These are phyloP conservation scores for Thraustochytrium striatum DNA, from an alignment of 352 stramenopile species.

Conservation along the genomic window DNA sequence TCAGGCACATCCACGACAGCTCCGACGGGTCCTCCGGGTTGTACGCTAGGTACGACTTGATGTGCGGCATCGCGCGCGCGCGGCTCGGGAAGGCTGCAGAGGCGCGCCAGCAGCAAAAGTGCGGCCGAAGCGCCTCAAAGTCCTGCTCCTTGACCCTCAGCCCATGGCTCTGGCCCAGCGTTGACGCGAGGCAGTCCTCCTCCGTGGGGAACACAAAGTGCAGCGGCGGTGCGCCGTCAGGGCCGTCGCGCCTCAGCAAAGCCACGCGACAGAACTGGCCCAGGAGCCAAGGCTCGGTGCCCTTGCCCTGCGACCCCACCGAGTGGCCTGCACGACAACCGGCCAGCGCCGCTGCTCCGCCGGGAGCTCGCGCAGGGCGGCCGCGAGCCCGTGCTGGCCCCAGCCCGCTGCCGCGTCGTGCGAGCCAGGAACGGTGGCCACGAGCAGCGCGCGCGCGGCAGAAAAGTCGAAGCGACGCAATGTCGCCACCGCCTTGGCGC, in stretches of 20 bases:
- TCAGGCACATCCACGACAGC: constrained; percentile 12
- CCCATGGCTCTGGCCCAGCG: not conserved
- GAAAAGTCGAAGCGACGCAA: constrained; percentile 37
- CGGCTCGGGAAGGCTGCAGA: not conserved
- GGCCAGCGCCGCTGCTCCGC: not conserved
- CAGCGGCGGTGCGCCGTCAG: not conserved
- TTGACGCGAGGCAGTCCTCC: constrained; percentile 1
- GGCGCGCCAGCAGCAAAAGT: constrained; percentile 8
- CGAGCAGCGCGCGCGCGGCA: not conserved
- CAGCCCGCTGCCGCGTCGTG: not conserved
- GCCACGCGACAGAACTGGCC: not conserved
- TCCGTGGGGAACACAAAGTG: constrained; percentile 26
- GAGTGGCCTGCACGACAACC: constrained; percentile 5
- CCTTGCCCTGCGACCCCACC: not conserved
- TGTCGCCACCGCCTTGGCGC: not conserved
- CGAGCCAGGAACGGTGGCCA: not conserved
- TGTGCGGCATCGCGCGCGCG: constrained; percentile 27
- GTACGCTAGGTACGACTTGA: constrained; percentile 24
- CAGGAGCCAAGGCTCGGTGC: not conserved
- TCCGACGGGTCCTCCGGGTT: not conserved
- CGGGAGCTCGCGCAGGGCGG: not conserved
- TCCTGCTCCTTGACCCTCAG: constrained; percentile 3
- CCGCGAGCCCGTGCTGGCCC: not conserved
- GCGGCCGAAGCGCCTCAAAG: not conserved
- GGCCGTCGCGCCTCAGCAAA: not conserved